Percentiles rank a stretch among this genome's conserved stretches.
Evolutionary conservation across 1,284 basidiomycete genomes (phyloP).

Genomic region (Ceratobasidium theobromae): DNA sequence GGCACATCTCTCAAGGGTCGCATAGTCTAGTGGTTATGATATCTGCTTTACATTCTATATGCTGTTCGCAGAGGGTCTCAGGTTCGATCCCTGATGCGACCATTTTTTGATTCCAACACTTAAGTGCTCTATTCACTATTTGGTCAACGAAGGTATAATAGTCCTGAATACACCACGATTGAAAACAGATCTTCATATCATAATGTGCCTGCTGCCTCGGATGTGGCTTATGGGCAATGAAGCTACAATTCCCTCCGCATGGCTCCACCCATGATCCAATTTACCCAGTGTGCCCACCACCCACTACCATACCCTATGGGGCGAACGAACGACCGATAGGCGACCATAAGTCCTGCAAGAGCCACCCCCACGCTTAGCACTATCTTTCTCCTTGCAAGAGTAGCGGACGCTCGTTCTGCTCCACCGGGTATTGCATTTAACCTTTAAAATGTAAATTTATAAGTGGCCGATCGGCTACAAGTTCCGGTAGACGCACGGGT

Average conservation of each 20-base stretch:
- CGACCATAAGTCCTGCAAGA: constrained; percentile 65
- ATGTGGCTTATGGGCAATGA: background rate
- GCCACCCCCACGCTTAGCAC: constrained; percentile 64
- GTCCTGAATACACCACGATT: background rate
- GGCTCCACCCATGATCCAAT: constrained; percentile 32
- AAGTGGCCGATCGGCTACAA: too few species aligned
- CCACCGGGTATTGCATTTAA: constrained; percentile 70
- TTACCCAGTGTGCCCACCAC: constrained; percentile 29
- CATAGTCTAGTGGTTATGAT: constrained; percentile 34
- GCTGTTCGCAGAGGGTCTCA: constrained; percentile 33
- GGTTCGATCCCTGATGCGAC: constrained; percentile 33
- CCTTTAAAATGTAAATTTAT: background rate
- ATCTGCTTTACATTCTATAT: constrained; percentile 28
- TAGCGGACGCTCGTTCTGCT: constrained; percentile 68
- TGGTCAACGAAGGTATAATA: background rate
- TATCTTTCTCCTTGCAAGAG: constrained; percentile 51
- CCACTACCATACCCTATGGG: constrained; percentile 25
- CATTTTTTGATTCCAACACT: constrained; percentile 1
- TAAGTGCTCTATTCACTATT: background rate
- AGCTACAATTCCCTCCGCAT: constrained; percentile 32
- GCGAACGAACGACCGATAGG: constrained; percentile 51
- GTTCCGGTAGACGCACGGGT: constrained; percentile 83
- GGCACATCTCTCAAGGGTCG: background rate
- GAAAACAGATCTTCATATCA: too few species aligned
- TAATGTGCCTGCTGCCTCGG: too few species aligned